These are phyloP conservation scores for Nothopassalora personata DNA, from an alignment of 2,329 filamentous ascomycete genomes.

Conservation along the genomic window DNA sequence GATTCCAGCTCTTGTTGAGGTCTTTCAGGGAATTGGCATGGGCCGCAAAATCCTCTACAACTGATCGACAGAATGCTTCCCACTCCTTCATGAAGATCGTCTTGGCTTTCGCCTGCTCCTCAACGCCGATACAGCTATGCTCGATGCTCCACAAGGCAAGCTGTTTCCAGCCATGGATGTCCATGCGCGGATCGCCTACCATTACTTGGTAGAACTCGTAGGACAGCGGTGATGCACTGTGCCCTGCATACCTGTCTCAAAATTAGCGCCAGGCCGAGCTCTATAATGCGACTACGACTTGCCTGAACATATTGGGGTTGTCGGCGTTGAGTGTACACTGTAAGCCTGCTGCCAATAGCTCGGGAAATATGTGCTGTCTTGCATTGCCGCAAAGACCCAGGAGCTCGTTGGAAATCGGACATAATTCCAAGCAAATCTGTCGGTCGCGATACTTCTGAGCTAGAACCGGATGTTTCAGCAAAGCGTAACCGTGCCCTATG, in stretches of 20 bases:
- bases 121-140: constrained; percentile 38
- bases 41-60: constrained; percentile 40
- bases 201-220: constrained; percentile 76
- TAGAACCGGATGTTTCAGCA: constrained; percentile 62
- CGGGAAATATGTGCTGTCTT: constrained; percentile 62
- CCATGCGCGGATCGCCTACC: constrained; percentile 62
- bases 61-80: constrained; percentile 53
- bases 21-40: constrained; percentile 10
- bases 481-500: constrained; percentile 68
- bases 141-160: constrained; percentile 44
- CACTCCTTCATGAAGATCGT: constrained; percentile 52
- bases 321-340: constrained; percentile 71
- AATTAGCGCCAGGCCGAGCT: background rate
- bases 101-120: constrained; percentile 37
- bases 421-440: constrained; percentile 68
- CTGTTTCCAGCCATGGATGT: constrained; percentile 66
- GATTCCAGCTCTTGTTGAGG: background rate
- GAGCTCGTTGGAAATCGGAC: constrained; percentile 72
- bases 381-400: constrained; percentile 62
- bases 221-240: constrained; percentile 58
- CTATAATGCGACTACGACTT: background rate
- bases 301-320: constrained; percentile 69
- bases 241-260: background rate
- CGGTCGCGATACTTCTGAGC: constrained; percentile 59
- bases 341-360: constrained; percentile 64